These are phyloP conservation scores for Rhypophila decipiens DNA, from an alignment of 495 filamentous ascomycete genomes.

Conservation along the genomic window DNA sequence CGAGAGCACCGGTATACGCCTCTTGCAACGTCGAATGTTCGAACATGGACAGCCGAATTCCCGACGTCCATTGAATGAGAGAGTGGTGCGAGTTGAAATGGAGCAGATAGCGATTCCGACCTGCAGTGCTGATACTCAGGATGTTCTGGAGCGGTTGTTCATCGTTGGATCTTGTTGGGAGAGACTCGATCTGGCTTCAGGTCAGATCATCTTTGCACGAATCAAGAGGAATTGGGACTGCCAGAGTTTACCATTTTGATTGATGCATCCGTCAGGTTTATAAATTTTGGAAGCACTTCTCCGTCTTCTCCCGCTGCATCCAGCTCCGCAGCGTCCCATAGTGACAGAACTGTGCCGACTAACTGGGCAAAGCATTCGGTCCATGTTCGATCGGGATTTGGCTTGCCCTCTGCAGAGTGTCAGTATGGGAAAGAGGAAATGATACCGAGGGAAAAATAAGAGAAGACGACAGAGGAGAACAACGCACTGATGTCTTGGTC, in stretches of 20 bases:
- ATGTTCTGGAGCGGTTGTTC: conserved; percentile 84
- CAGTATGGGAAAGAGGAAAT: no score
- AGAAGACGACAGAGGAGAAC: neutral
- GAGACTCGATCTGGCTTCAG: conserved; percentile 68
- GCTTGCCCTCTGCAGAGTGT: conserved; percentile 66
- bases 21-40: conserved; percentile 91
- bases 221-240: no score
- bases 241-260: conserved; percentile 75
- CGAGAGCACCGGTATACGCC: conserved; percentile 91
- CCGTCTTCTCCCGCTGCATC: conserved; percentile 78
- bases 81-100: conserved; percentile 95
- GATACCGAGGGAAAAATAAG: neutral
- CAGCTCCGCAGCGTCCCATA: conserved; percentile 93
- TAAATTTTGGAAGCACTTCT: conserved; percentile 87
- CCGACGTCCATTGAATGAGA: conserved; percentile 91
- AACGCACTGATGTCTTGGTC: conserved; percentile 81
- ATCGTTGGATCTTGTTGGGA: conserved; percentile 70
- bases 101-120: conserved; percentile 87
- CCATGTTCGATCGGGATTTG: conserved; percentile 83
- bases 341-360: conserved; percentile 85
- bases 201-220: no score
- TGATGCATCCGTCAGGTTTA: conserved; percentile 95
- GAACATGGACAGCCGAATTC: conserved; percentile 89
- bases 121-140: conserved; percentile 89
- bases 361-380: conserved; percentile 96